Evolutionary conservation across 2,329 filamentous ascomycete genomes (phyloP), one percentile per base, ranked within the genome.

Genomic region (Pseudovirgaria hyperparasitica): DNA sequence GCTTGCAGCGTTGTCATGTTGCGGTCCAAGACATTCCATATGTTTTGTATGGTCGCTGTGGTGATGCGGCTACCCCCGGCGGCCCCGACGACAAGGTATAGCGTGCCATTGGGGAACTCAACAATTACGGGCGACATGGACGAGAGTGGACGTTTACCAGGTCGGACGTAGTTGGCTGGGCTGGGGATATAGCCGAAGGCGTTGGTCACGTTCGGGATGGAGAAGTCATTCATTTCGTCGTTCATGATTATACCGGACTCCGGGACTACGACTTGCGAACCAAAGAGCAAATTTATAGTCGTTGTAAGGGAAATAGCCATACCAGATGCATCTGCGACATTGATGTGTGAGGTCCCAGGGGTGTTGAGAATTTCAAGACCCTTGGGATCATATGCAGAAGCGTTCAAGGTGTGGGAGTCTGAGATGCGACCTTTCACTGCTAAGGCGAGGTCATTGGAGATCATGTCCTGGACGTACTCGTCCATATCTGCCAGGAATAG

Each of bases 221-320:
- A 82, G 60, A 94, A 94, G 58, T 92, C 84, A 26, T 37, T 6
- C 54, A 57, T 57, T 30, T 59, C 59, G 35, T 64, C 60, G 50
- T 63, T 53, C 60, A 92, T 71, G 29, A 92, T 82, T 31, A 93
- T 67, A 11, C 86, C 86, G 0, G 84, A 86, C 40, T 77, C 68
- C 0, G 84, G 82, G 1, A 87, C 78, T 55, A 92, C 72, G 36
- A 92, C 52, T 12, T 73, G 65, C 16, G 75, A 77, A 23, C 87
- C 87, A 42, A 92, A 96, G 3, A 90, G 64, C 4, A 90, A 63
- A 52, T 94, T 94, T 30, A 94, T 63, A 0, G 87, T 94, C 1
- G 84, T 90, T 0, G 86, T 94, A 9, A 85, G 64, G 2, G 80
- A 78, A 19, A 92, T 68, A 2, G 84, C 74, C 50, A 93, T 63